Percentiles rank a stretch among this genome's conserved stretches.
phyloP scores from a whole-genome alignment of 2,329 filamentous ascomycete species.

The Epichloe sp. region DNA sequence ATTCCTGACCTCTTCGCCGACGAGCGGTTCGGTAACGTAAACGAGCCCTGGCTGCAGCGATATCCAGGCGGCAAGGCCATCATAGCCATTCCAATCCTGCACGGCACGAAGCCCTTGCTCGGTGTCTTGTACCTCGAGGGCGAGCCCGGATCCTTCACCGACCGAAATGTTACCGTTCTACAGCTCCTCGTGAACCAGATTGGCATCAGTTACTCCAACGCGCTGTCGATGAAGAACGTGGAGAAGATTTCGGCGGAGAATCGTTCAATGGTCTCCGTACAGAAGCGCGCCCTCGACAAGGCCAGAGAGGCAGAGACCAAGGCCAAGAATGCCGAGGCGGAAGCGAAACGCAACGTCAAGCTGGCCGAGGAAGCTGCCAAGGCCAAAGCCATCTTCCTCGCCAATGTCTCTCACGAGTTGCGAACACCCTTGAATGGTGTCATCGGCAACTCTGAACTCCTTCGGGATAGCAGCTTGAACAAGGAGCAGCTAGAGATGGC shows the following conservation, averaged over 20 bases:
- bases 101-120: constrained; percentile 56
- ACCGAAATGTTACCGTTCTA: constrained; percentile 53
- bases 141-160: constrained; percentile 62
- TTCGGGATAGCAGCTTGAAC: constrained; percentile 63
- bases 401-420: constrained; percentile 70
- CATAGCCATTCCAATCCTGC: constrained; percentile 67
- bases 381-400: constrained; percentile 69
- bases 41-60: constrained; percentile 51
- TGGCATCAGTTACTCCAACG: constrained; percentile 57
- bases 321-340: constrained; percentile 62
- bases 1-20: constrained; percentile 61
- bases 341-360: constrained; percentile 67
- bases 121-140: constrained; percentile 68
- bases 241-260: constrained; percentile 71
- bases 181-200: constrained; percentile 70
- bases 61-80: constrained; percentile 61
- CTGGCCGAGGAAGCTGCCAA: constrained; percentile 73
- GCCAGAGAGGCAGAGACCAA: constrained; percentile 62
- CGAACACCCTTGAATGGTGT: constrained; percentile 77
- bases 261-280: constrained; percentile 62
- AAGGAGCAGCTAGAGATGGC: constrained; percentile 74
- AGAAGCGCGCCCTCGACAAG: constrained; percentile 60
- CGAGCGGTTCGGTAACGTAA: constrained; percentile 66
- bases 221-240: constrained; percentile 53
- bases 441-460: constrained; percentile 75